These are phyloP conservation scores for Dissoconium aciculare DNA, from an alignment of 2,329 filamentous ascomycete genomes.

Conservation along the genomic window DNA sequence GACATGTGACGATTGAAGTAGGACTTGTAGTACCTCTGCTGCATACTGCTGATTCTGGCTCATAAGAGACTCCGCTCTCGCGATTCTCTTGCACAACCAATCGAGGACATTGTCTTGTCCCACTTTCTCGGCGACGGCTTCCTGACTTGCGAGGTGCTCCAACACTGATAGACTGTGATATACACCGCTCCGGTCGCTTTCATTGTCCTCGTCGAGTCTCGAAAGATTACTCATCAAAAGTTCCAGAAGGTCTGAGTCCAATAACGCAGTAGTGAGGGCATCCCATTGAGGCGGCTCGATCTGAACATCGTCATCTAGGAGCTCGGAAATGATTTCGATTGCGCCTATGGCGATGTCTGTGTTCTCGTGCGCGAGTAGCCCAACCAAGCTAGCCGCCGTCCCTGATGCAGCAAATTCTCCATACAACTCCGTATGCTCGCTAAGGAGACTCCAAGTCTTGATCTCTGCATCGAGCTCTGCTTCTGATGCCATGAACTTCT, in stretches of 20 bases:
- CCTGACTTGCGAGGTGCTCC: conserved; percentile 69
- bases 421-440: conserved; percentile 75
- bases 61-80: conserved; percentile 50
- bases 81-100: conserved; percentile 66
- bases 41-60: conserved; percentile 92
- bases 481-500: conserved; percentile 71
- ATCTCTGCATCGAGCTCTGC: conserved; percentile 82
- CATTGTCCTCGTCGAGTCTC: conserved; percentile 58
- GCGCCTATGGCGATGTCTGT: conserved; percentile 89
- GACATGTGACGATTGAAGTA: conserved; percentile 58
- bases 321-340: conserved; percentile 75
- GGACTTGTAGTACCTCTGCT: conserved; percentile 77
- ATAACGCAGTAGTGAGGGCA: conserved; percentile 48
- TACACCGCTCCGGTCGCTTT: conserved; percentile 66
- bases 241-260: conserved; percentile 53
- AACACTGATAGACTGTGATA: conserved; percentile 72
- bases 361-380: conserved; percentile 83
- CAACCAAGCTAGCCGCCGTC: conserved; percentile 58
- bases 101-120: conserved; percentile 54
- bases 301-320: conserved; percentile 84
- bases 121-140: conserved; percentile 53
- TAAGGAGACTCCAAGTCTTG: conserved; percentile 70
- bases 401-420: conserved; percentile 57
- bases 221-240: conserved; percentile 64
- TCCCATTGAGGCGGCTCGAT: conserved; percentile 72